Evolutionary conservation across 345 rosid genomes (phyloP), one percentile per base, ranked within the genome.

Genomic region (Salix koriyanagi): DNA sequence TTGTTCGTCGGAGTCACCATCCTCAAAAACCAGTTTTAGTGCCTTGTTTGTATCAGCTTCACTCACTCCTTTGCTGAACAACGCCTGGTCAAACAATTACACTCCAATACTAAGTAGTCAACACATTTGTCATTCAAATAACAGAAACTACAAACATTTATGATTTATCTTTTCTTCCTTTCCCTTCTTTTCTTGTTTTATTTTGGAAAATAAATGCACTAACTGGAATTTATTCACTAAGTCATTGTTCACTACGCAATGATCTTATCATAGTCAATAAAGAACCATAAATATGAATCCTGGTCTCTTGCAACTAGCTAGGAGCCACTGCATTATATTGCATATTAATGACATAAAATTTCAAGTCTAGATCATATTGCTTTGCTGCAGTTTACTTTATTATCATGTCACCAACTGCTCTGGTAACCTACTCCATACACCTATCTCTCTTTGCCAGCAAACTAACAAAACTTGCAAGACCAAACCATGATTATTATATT

Each of bases 1-100:
- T 74, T 83, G 72, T 71, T 83, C 89, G 50, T 75, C 82, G 54
- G 81, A 82, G 81, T 89, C 85, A 36, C 16, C 74, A 37, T 78
- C 89, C 85, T 88, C 84, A 76, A 94, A 90, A 76, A 91, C 93
- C 10, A 83, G 82, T 79, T 87, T 95, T 75, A 95, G 76, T n/a
- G 94, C 97, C 28, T 85, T 89, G 30, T 87, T 91, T 46, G 86
- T 86, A 74, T 89, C 93, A 58, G 71, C 41, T 64, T 79, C 73
- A 75, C 83, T 85, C 79, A 90, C 75, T 78, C 96, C 99, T 83
- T 87, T 93, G 83, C 70, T 84, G 76, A 69, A 84, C 85, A 95
- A 83, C 77, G 87, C 92, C 98, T 91, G 87, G 56, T 73, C 70
- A 80, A 80, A 76, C 44, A 78, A 34, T 58, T 23, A 60, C 42